Evolutionary conservation across 2,329 filamentous ascomycete genomes (phyloP).

Genomic region (Eutypella sp.): DNA sequence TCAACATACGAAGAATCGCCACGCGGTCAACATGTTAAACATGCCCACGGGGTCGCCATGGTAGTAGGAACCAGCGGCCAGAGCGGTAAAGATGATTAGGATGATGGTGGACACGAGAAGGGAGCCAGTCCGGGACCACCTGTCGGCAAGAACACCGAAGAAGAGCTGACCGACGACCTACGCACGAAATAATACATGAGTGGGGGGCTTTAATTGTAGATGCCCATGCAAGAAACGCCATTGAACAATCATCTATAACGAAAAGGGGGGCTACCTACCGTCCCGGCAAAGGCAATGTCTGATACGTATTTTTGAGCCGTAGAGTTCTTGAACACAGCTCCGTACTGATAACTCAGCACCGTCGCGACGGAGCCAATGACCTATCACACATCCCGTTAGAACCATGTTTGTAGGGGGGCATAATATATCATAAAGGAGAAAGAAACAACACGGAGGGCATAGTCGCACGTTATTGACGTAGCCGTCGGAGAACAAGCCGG

Average conservation of each 20-base stretch:
- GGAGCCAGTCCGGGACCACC: constrained; percentile 79
- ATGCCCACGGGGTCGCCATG: constrained; percentile 64
- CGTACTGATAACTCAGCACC: constrained; percentile 65
- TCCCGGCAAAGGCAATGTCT: constrained; percentile 81
- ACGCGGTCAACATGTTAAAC: constrained; percentile 74
- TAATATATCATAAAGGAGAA: too few relatives aligned
- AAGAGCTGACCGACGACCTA: constrained; percentile 71
- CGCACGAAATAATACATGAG: constrained; percentile 1
- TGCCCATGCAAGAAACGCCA: too few relatives aligned
- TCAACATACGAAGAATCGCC: constrained; percentile 72
- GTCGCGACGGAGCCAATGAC: constrained; percentile 87
- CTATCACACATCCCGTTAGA: constrained; percentile 33
- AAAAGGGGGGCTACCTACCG: constrained; percentile 29
- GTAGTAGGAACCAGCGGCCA: constrained; percentile 73
- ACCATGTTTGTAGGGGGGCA: too few relatives aligned
- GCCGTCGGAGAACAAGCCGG: constrained; percentile 85
- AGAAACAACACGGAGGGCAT: too few relatives aligned
- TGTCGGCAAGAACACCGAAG: constrained; percentile 78
- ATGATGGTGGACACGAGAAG: constrained; percentile 78
- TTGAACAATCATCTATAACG: too few relatives aligned
- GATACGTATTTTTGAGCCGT: constrained; percentile 68
- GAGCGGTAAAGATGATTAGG: constrained; percentile 76
- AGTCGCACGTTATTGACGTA: constrained; percentile 76
- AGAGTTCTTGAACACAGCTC: constrained; percentile 61
- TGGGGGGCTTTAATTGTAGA: background rate